Base-by-base conservation (phyloP, 2,329 filamentous ascomycete species). In the Daldinia eschscholtzii region DNA sequence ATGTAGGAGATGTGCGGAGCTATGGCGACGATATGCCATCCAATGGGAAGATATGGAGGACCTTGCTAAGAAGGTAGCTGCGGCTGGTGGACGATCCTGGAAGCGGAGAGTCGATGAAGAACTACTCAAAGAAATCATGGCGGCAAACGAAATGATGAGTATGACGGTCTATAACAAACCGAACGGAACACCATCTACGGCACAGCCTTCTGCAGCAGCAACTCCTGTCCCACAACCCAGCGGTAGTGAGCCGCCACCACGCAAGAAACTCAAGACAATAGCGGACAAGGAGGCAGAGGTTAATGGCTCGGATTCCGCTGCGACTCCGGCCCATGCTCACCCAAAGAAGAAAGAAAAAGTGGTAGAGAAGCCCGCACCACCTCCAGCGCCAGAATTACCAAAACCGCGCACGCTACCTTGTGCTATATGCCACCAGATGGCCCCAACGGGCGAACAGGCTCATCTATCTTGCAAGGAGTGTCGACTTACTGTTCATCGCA, bases 31-130 rank as follows among this genome's bases (percentile, higher is more conserved):
- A 72, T 99, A 99, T 80, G 95, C 92, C 15, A 93, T 99, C 69
- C 93, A 97, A 73, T 99, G 93, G 90, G 96, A 98, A 80, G 93
- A 97, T 72, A 87, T 94, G 13, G 96, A 98, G 46, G 95, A 98
- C 75, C 88, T 97, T 41, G 89, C 91, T 42, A 97, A 94, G 82
- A 97, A 97, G 82, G 90, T 97, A 46, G 88, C 91, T 0, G 89
- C 92, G 71, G 89, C 90, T 52, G 93, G 93, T 48, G 92, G 92
- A 52, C 91, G 93, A 73, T 91, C 92, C 4, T 94, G 91, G 89
- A 97, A 96, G 82, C 89, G 93, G 65, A 93, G 92, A 77, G 91
- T 97, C 64, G 96, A 99, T 72, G 95, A 98, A 79, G 96, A 98
- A 77, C 84, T 98, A 13, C 83, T 94, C 61, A 92, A 92, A 74